Percentiles rank a stretch among this genome's conserved stretches.
Evolutionary conservation across 2,329 filamentous ascomycete species (phyloP).

Genomic region (Pyricularia grisea): DNA sequence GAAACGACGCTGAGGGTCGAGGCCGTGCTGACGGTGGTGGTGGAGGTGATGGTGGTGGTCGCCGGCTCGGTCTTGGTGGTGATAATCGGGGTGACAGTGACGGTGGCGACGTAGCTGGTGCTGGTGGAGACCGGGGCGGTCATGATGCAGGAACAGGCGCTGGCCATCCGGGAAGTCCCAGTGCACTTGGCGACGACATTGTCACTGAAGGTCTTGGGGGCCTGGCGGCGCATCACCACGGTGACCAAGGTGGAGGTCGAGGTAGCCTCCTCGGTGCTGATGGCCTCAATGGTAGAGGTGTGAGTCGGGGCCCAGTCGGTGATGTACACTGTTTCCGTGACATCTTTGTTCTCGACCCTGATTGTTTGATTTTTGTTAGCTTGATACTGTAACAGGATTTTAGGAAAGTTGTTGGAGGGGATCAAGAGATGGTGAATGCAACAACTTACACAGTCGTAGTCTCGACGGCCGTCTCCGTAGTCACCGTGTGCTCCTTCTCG

Average conservation of each 20-base stretch:
- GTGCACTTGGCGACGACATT: not conserved
- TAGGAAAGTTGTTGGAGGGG: too few relatives aligned
- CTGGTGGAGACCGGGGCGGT: slow-evolving; percentile 9
- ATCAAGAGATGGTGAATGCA: not conserved
- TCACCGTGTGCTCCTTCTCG: not conserved
- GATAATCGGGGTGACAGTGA: not conserved
- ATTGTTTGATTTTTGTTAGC: not conserved
- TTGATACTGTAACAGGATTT: not conserved
- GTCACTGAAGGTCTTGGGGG: not conserved
- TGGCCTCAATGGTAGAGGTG: not conserved
- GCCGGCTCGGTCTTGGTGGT: not conserved
- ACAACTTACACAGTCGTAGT: not conserved
- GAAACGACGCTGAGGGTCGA: not conserved
- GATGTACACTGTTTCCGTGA: not conserved
- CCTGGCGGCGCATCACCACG: not conserved
- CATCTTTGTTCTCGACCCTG: not conserved
- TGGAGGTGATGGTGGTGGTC: not conserved
- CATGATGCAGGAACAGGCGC: slow-evolving; percentile 18
- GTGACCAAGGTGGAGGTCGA: not conserved
- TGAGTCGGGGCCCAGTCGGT: not conserved
- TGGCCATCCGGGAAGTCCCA: slow-evolving; percentile 11
- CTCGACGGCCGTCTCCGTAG: not conserved
- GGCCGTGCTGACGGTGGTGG: not conserved
- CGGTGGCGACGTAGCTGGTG: slow-evolving; percentile 5
- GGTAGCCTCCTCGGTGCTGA: not conserved